Evolutionary conservation across 176 grass and related monocot species (phyloP).

Genomic region (Triticum dicoccoides): DNA sequence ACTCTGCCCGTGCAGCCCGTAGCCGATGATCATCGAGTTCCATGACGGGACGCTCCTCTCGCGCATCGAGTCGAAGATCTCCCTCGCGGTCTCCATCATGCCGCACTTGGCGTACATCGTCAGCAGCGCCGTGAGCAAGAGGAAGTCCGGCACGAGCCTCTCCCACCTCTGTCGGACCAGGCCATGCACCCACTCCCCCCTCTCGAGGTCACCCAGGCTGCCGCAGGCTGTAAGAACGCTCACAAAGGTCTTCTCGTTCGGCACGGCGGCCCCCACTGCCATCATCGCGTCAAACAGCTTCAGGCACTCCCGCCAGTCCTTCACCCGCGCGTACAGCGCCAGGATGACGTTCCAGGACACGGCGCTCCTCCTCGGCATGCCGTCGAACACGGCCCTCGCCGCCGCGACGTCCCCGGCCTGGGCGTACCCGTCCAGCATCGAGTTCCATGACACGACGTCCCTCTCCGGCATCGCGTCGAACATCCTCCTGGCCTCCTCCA

Average conservation of each 20-base stretch:
- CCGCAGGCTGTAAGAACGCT: slow-evolving; percentile 55
- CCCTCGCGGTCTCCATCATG: slow-evolving; percentile 34
- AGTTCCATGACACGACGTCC: slow-evolving; percentile 66
- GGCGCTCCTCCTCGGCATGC: slow-evolving; percentile 41
- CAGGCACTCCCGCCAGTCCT: slow-evolving; percentile 58
- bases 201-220: slow-evolving; percentile 52
- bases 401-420: background rate
- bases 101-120: slow-evolving; percentile 75
- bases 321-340: slow-evolving; percentile 43
- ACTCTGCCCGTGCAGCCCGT: slow-evolving; percentile 52
- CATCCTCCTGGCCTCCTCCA: slow-evolving; percentile 26
- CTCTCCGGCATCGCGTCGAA: slow-evolving; percentile 44
- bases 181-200: slow-evolving; percentile 51
- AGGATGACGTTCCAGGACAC: slow-evolving; percentile 60
- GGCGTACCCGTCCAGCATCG: slow-evolving; percentile 53
- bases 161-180: slow-evolving; percentile 30
- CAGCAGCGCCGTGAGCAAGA: slow-evolving; percentile 51
- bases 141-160: slow-evolving; percentile 39
- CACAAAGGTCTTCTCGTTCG: slow-evolving; percentile 56
- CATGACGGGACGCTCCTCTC: slow-evolving; percentile 50
- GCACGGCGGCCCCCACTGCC: background rate
- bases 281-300: slow-evolving; percentile 53
- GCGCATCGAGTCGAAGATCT: slow-evolving; percentile 52
- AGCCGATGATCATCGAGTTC: slow-evolving; percentile 76
- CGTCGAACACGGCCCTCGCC: slow-evolving; percentile 40